Evolutionary conservation across 306 rosid species (phyloP), one percentile per base, ranked within the genome.

Genomic region (Acacia crassicarpa): DNA sequence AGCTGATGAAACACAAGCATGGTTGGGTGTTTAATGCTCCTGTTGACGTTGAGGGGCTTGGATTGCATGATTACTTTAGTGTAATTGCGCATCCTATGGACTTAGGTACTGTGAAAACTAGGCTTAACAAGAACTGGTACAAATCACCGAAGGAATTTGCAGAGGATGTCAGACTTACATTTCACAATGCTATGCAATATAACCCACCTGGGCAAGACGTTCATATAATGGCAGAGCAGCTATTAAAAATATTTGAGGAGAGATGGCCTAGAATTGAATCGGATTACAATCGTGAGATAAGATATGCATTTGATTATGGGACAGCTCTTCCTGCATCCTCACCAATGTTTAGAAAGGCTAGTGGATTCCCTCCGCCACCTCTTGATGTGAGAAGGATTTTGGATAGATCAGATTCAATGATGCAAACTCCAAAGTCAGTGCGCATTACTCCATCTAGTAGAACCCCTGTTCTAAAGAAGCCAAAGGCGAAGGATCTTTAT

Each of bases 111-210:
- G 93, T 95, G 74, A 93, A 95, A 79, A 35, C 90, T 1, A 90
- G 94, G 91, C 84, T 95, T 88, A 90, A 51, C 90, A 93, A 92
- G 86, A 93, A 95, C 76, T 95, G 97, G 97, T 95, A 95, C 86
- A 95, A 93, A 84, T 92, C 96, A 33, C 98, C 96, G 0, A 95
- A 89, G 90, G 98, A 95, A 82, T 95, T 93, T 84, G 98, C 97
- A 2, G 99, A 93, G 95, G 99, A 95, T 80, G 99, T 93, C 85
- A 92, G 96, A 93, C 98, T 95, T 78, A 86, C 98, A 35, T 92
- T 95, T 88, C 73, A 2, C 45, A 95, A 95, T 89, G 99, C 99
- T 27, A 93, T 95, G 98, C 91, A 91, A 20, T 95, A 93, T 86
- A 95, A 95, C 79, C 98, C 99, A 0, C 74, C 86, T 35, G 99